phyloP scores from a whole-genome alignment of 2,329 filamentous ascomycete genomes.

The Rhinocladiella mackenziei region DNA sequence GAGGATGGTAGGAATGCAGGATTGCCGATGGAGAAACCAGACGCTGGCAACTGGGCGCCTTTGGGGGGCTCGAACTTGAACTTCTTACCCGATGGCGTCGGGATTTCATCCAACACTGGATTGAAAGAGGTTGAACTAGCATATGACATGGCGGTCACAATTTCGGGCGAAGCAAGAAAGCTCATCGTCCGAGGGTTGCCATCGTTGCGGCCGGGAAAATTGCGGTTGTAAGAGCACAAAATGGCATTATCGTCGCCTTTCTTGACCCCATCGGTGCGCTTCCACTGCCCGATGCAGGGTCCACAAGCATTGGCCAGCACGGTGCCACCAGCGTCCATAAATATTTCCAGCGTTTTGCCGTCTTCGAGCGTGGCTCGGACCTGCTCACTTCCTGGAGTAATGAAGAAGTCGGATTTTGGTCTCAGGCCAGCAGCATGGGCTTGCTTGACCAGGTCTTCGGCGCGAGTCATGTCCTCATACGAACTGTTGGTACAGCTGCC shows the following conservation, averaged over 20 bases:
- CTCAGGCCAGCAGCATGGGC: constrained; percentile 83
- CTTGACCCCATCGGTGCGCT: constrained; percentile 74
- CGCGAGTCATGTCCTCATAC: constrained; percentile 96
- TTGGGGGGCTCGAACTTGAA: constrained; percentile 81
- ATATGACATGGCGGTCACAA: constrained; percentile 95
- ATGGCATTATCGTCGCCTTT: constrained; percentile 93
- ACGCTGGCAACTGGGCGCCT: constrained; percentile 58
- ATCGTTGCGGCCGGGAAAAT: constrained; percentile 95
- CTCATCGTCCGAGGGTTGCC: constrained; percentile 98
- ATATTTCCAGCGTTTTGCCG: constrained; percentile 80
- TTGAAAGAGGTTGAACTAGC: constrained; percentile 93
- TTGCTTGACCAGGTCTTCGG: constrained; percentile 88
- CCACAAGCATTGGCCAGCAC: constrained; percentile 94
- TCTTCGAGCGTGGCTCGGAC: constrained; percentile 90
- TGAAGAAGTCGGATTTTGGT: constrained; percentile 87
- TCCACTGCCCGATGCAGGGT: constrained; percentile 85
- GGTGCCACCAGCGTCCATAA: constrained; percentile 79
- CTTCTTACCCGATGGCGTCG: constrained; percentile 70
- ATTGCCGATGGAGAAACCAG: constrained; percentile 78
- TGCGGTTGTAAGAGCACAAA: constrained; percentile 95
- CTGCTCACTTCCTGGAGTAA: constrained; percentile 94
- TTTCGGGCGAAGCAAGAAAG: constrained; percentile 92
- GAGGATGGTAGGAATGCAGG: constrained; percentile 68
- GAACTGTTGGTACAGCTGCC: constrained; percentile 99
- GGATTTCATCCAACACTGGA: constrained; percentile 80